Evolutionary conservation across 345 rosid species (phyloP).

Genomic region (Dipteronia sinensis): DNA sequence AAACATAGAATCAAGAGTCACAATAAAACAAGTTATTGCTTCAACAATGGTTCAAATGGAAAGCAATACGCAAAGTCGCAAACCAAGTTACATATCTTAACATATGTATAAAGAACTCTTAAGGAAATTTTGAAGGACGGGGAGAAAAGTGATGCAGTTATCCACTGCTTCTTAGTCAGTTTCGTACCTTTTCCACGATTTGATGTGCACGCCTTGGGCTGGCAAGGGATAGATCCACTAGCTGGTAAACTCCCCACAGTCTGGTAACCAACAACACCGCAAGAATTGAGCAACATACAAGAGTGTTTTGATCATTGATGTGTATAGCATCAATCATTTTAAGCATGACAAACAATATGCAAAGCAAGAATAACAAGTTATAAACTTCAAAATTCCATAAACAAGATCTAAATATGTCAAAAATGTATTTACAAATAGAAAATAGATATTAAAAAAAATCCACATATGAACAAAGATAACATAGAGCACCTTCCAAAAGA

Average conservation of each 20-base stretch:
- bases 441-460: neutral
- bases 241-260: neutral
- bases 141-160: too few species aligned
- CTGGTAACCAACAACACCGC: neutral
- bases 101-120: too few species aligned
- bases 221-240: neutral
- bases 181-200: too few species aligned
- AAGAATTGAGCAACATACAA: neutral
- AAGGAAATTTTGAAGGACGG: too few species aligned
- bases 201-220: neutral
- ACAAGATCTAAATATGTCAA: neutral
- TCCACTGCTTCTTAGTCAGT: too few species aligned
- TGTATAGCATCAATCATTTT: neutral
- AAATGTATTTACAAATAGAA: too few species aligned
- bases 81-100: too few species aligned
- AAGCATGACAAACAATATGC: neutral
- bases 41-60: too few species aligned
- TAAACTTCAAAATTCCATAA: neutral
- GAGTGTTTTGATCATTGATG: neutral
- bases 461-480: neutral
- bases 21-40: too few species aligned
- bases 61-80: too few species aligned
- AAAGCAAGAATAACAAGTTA: neutral
- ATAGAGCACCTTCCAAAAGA: conserved; percentile 13
- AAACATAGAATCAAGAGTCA: too few species aligned